Evolutionary conservation across 805 yeast genomes (phyloP).

Genomic region (Saturnispora quitensis): DNA sequence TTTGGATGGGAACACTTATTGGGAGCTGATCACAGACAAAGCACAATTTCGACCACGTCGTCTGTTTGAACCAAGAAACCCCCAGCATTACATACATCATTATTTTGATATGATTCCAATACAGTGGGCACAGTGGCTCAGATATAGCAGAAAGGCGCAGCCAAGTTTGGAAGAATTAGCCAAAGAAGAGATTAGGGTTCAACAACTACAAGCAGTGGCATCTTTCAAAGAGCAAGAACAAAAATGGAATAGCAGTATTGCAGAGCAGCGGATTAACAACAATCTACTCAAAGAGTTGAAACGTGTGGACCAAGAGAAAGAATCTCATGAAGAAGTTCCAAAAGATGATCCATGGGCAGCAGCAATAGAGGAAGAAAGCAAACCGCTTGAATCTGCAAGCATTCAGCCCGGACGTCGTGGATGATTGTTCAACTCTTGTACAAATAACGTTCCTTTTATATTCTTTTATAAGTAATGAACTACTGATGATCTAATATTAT

Average conservation of each 20-base stretch:
- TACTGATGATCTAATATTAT: background rate
- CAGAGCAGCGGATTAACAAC: conserved; percentile 15
- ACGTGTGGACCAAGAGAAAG: background rate
- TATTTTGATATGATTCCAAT: conserved; percentile 53
- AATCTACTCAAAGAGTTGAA: conserved; percentile 20
- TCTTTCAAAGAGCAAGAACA: conserved; percentile 37
- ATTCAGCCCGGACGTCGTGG: conserved; percentile 2
- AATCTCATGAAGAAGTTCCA: background rate
- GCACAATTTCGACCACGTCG: conserved; percentile 41
- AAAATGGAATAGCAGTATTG: conserved; percentile 16
- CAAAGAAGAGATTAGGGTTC: conserved; percentile 48
- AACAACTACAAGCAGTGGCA: conserved; percentile 41
- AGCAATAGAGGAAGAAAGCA: background rate
- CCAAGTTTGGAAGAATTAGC: conserved; percentile 59
- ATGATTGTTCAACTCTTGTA: background rate
- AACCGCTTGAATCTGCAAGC: background rate
- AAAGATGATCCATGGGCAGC: conserved; percentile 9
- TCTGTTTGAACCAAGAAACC: conserved; percentile 47
- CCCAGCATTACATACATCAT: conserved; percentile 42
- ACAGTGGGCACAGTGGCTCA: conserved; percentile 78
- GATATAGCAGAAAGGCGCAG: conserved; percentile 47
- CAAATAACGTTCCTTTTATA: background rate
- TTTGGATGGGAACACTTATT: conserved; percentile 74
- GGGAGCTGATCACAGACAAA: conserved; percentile 60
- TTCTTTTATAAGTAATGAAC: conserved; percentile 22